Evolutionary conservation across 139 green algal genomes (phyloP), one percentile per base, ranked within the genome.

Genomic region (Chlorella ohadii): DNA sequence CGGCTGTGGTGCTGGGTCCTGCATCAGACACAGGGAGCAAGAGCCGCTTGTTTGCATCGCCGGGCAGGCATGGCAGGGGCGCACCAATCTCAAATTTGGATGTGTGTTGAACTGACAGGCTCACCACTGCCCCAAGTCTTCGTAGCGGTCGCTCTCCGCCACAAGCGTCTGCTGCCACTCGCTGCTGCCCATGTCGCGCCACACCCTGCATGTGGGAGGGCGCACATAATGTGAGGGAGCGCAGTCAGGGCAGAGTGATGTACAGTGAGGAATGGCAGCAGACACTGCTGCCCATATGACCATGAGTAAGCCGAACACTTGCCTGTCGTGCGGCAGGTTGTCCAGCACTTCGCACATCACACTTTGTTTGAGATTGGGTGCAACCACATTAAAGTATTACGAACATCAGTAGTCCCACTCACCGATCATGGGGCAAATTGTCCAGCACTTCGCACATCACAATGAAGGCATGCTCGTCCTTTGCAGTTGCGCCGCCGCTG

Each of bases 261-360:
- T n/a, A n/a, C n/a, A n/a, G n/a, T n/a, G n/a, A n/a, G n/a, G n/a
- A n/a, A n/a, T n/a, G n/a, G n/a, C n/a, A n/a, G n/a, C n/a, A n/a
- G n/a, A n/a, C n/a, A n/a, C n/a, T n/a, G n/a, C n/a, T n/a, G n/a
- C n/a, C n/a, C n/a, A n/a, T n/a, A n/a, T n/a, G n/a, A n/a, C n/a
- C n/a, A n/a, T n/a, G n/a, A n/a, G n/a, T n/a, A 6, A 51, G 51
- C 41, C 47, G 23, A 15, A 36, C 34, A 3, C 70, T 15, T 61
- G 80, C 78, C 55, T 76, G 86, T 96, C 93, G 70, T 96, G 93
- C 23, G 93, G 87, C 64, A 98, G 79, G 89, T 98, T 98, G 88
- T 98, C 95, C 77, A 98, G 87, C 73, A 98, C 94, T 89, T 98
- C 94, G 85, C 93, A 93, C 76, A 87, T 88, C 22, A 96, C 65